Percentiles rank a stretch among this genome's conserved stretches.
Evolutionary conservation across 129 eudicot species (phyloP).

Genomic region (Smallanthus sonchifolius): DNA sequence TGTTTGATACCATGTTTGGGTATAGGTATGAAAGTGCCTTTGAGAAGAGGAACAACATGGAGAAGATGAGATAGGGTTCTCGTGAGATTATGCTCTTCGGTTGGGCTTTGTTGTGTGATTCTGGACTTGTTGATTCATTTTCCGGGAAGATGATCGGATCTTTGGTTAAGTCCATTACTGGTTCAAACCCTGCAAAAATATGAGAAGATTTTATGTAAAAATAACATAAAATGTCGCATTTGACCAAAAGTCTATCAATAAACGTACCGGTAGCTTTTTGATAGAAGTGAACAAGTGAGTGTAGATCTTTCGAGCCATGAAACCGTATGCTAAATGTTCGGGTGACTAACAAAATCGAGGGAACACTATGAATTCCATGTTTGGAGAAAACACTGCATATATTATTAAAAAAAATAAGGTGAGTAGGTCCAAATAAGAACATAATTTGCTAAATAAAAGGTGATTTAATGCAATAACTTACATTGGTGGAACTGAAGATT

Average conservation of each 20-base stretch:
- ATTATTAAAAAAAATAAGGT: background rate
- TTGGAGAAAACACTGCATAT: constrained; percentile 67
- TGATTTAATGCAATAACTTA: constrained; percentile 23
- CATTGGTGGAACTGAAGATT: constrained; percentile 71
- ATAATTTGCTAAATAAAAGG: background rate
- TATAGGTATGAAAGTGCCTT: constrained; percentile 43
- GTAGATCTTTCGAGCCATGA: constrained; percentile 62
- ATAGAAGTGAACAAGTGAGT: constrained; percentile 50
- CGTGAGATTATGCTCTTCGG: constrained; percentile 36
- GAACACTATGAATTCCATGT: constrained; percentile 74
- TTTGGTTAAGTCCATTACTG: constrained; percentile 31
- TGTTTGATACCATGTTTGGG: constrained; percentile 41
- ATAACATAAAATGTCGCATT: background rate
- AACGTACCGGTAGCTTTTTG: constrained; percentile 55
- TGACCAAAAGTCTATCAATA: background rate
- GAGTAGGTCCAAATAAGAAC: background rate
- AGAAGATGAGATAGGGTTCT: constrained; percentile 60
- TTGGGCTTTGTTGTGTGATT: constrained; percentile 32
- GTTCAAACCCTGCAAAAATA: constrained; percentile 35
- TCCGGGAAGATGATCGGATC: constrained; percentile 22
- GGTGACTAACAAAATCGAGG: constrained; percentile 57
- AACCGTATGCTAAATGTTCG: constrained; percentile 41
- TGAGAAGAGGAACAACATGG: constrained; percentile 44
- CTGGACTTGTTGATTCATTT: constrained; percentile 18
- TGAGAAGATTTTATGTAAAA: background rate